These are phyloP conservation scores for Yarrowia galli DNA, from an alignment of 1,139 yeast genomes.

Conservation along the genomic window DNA sequence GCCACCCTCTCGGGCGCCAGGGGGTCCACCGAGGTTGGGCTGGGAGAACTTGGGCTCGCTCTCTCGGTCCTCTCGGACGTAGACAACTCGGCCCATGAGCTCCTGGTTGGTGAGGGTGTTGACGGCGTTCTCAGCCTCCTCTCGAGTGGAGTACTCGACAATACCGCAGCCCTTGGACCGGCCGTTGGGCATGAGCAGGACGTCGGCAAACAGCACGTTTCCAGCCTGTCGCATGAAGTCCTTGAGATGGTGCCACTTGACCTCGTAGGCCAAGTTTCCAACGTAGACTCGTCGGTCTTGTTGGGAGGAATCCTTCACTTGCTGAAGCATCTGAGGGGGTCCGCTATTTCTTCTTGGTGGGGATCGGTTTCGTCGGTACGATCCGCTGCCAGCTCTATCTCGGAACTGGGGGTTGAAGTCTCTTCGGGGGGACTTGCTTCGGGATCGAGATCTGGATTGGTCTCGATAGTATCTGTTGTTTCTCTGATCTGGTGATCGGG, in stretches of 20 bases:
- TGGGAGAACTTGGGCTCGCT: slow-evolving; percentile 45
- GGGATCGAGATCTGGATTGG: slow-evolving; percentile 37
- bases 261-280: slow-evolving; percentile 68
- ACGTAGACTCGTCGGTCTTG: slow-evolving; percentile 57
- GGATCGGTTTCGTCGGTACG: slow-evolving; percentile 38
- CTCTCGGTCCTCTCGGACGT: slow-evolving; percentile 73
- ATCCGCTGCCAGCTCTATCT: slow-evolving; percentile 31
- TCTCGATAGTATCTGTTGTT: slow-evolving; percentile 39
- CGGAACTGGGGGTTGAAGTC: slow-evolving; percentile 36
- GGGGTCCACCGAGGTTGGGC: slow-evolving; percentile 33
- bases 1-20: slow-evolving; percentile 34
- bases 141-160: slow-evolving; percentile 77
- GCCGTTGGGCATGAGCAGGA: slow-evolving; percentile 81
- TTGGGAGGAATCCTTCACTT: slow-evolving; percentile 40
- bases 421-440: slow-evolving; percentile 38
- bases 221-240: slow-evolving; percentile 74
- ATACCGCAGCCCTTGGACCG: slow-evolving; percentile 78
- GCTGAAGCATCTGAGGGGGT: slow-evolving; percentile 38
- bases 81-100: slow-evolving; percentile 80
- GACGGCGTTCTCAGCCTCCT: slow-evolving; percentile 80
- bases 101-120: slow-evolving; percentile 69
- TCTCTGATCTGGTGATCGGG: slow-evolving; percentile 40
- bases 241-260: slow-evolving; percentile 67
- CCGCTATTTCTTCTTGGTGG: slow-evolving; percentile 39
- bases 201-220: slow-evolving; percentile 82